These are phyloP conservation scores for Emericellopsis atlantica DNA, from an alignment of 2,329 filamentous ascomycete genomes.

Conservation along the genomic window DNA sequence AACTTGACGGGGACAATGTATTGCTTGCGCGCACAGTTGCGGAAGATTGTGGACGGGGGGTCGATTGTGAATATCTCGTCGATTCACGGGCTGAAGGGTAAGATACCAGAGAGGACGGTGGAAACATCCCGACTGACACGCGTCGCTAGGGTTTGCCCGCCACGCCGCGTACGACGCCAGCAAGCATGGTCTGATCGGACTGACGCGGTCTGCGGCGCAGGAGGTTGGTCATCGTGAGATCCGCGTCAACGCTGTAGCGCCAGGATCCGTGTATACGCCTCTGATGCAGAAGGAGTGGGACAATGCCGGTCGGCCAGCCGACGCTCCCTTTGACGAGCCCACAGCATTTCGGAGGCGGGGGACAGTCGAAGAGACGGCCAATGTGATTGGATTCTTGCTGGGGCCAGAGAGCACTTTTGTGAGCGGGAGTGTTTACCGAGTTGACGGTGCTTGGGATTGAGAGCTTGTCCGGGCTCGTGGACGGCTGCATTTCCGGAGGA, in stretches of 20 bases:
- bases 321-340: constrained; percentile 27
- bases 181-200: constrained; percentile 20
- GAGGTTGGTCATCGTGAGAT: constrained; percentile 26
- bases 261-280: constrained; percentile 34
- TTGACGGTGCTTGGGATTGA: constrained; percentile 27
- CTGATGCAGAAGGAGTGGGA: constrained; percentile 31
- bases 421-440: constrained; percentile 29
- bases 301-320: constrained; percentile 12
- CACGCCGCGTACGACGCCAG: constrained; percentile 19
- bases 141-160: constrained; percentile 12
- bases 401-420: constrained; percentile 32
- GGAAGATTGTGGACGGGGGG: constrained; percentile 32
- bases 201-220: constrained; percentile 16
- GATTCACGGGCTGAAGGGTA: constrained; percentile 29
- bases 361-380: constrained; percentile 32
- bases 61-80: constrained; percentile 47
- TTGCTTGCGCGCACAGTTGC: constrained; percentile 29
- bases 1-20: constrained; percentile 37
- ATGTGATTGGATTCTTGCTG: constrained; percentile 32
- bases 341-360: constrained; percentile 28
- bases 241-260: constrained; percentile 29
- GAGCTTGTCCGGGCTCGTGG: background rate
- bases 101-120: background rate
- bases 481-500: too few relatives aligned
- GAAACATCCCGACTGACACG: background rate